Base-by-base conservation (phyloP, 345 rosid genomes). In the Psidium friedrichsthalianum region DNA sequence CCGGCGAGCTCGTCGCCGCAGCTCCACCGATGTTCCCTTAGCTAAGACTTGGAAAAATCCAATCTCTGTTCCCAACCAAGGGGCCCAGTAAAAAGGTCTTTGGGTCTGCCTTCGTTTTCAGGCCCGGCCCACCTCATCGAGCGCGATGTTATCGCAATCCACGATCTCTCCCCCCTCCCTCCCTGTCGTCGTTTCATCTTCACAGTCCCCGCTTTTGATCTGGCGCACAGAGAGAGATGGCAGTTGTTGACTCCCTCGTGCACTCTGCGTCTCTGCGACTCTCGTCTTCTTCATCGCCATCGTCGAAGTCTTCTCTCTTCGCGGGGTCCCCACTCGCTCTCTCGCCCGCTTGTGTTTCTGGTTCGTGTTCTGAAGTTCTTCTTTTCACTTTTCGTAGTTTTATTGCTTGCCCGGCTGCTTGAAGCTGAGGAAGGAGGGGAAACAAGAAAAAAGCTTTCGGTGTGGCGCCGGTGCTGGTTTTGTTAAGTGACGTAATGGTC, bases 261-360 rank as follows among this genome's bases (percentile, higher is more conserved):
- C 78, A 2, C 78, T 69, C 78, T 16, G 69, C 91, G 40, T 90
- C 92, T 51, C 76, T 83, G 84, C 89, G 86, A 44, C 88, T 88
- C 87, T 86, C 89, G 20, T 78, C 91, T 32, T 64, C 91, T 83
- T 85, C 90, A 1, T 82, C 84, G 7, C 86, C 90, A 0, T 85
- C 91, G 4, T 88, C 89, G 14, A 87, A 86, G 1, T 90, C 94
- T 16, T 83, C 88, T 21, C 83, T 78, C 57, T 91, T 89, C 86
- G 27, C 56, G 25, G 95, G 89, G 74, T 83, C 90, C 42, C 90
- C 91, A 40, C 88, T 92, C 86, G 53, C 89, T 86, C 84, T 88
- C 85, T 87, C 88, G 84, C 88, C 93, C 57, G 25, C 88, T 82
- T 64, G 88, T 27, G 54, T 86, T 86, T 82, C 92, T 18, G 93